These are phyloP conservation scores for Oleoguttula mirabilis DNA, from an alignment of 495 filamentous ascomycete genomes.

Conservation along the genomic window DNA sequence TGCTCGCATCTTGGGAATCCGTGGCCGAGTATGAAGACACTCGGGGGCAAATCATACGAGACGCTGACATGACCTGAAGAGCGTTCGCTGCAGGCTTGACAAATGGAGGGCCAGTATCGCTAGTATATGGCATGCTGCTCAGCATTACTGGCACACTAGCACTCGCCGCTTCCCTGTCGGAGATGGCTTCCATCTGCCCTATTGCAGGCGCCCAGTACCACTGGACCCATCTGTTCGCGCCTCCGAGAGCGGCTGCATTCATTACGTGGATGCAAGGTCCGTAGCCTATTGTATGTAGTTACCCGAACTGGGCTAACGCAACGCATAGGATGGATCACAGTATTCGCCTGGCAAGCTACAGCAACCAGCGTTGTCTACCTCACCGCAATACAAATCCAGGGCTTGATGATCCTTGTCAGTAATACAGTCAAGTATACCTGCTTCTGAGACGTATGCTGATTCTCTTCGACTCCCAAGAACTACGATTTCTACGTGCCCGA, in stretches of 20 bases:
- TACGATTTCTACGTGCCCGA: slow-evolving; percentile 33
- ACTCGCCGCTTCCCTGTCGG: slow-evolving; percentile 10
- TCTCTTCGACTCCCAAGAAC: too few relatives aligned
- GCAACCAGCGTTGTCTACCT: slow-evolving; percentile 23
- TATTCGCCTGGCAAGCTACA: slow-evolving; percentile 29
- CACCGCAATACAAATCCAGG: slow-evolving; percentile 36
- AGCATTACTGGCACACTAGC: slow-evolving; percentile 3
- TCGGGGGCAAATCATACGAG: too few relatives aligned
- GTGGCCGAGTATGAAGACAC: slow-evolving; percentile 9
- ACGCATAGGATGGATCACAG: slow-evolving; percentile 38
- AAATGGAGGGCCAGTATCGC: slow-evolving; percentile 4
- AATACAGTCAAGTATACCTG: too few relatives aligned
- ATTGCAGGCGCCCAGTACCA: slow-evolving; percentile 18
- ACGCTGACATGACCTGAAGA: neutral
- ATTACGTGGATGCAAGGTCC: slow-evolving; percentile 30
- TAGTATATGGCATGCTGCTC: slow-evolving; percentile 5
- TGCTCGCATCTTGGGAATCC: slow-evolving; percentile 4
- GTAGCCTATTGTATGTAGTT: too few relatives aligned
- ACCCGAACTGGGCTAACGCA: too few relatives aligned
- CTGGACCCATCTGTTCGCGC: slow-evolving; percentile 11
- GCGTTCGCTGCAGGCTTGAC: neutral
- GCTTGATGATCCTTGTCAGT: slow-evolving; percentile 36
- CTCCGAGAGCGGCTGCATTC: slow-evolving; percentile 29
- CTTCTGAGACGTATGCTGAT: too few relatives aligned
- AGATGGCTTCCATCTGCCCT: slow-evolving; percentile 16